Percentiles rank a stretch among this genome's conserved stretches.
phyloP scores from a whole-genome alignment of 768 basidiomycete genomes.

The Psilocybe cubensis region DNA sequence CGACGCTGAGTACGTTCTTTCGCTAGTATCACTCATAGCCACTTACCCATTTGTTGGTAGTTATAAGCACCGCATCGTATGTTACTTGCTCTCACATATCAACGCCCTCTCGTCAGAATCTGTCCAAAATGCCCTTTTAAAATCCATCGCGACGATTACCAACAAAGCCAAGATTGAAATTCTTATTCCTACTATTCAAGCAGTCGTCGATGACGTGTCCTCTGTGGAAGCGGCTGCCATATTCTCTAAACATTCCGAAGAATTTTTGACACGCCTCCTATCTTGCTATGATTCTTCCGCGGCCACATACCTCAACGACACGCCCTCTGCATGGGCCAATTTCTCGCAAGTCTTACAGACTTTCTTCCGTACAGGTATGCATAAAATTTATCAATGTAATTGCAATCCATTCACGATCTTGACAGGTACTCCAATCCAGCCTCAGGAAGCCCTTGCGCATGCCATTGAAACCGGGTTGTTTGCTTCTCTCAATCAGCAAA shows the following conservation, averaged over 20 bases:
- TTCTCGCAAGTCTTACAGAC: constrained; percentile 48
- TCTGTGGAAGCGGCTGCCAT: constrained; percentile 14
- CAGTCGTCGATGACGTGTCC: constrained; percentile 27
- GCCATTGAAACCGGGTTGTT: constrained; percentile 63
- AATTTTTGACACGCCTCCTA: constrained; percentile 44
- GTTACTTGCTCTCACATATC: constrained; percentile 82
- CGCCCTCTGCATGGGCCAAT: constrained; percentile 49
- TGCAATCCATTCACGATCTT: not conserved
- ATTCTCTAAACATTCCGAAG: constrained; percentile 26
- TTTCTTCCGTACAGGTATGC: constrained; percentile 50
- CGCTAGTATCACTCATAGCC: not conserved
- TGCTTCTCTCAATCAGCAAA: constrained; percentile 49
- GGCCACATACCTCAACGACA: constrained; percentile 46
- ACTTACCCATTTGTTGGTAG: constrained; percentile 38
- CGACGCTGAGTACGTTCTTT: constrained; percentile 47
- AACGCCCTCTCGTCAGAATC: constrained; percentile 52
- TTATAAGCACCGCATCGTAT: constrained; percentile 71
- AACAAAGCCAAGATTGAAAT: constrained; percentile 53
- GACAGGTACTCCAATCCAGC: constrained; percentile 42
- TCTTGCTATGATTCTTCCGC: constrained; percentile 57
- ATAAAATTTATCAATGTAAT: not conserved
- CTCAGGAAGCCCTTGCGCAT: constrained; percentile 44
- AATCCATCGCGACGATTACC: constrained; percentile 45
- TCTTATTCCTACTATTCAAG: constrained; percentile 60
- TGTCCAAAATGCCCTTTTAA: constrained; percentile 59